Percentiles rank a stretch among this genome's conserved stretches.
Evolutionary conservation across 371 early-diverging fungal genomes (phyloP).

Genomic region (Mucor saturninus): DNA sequence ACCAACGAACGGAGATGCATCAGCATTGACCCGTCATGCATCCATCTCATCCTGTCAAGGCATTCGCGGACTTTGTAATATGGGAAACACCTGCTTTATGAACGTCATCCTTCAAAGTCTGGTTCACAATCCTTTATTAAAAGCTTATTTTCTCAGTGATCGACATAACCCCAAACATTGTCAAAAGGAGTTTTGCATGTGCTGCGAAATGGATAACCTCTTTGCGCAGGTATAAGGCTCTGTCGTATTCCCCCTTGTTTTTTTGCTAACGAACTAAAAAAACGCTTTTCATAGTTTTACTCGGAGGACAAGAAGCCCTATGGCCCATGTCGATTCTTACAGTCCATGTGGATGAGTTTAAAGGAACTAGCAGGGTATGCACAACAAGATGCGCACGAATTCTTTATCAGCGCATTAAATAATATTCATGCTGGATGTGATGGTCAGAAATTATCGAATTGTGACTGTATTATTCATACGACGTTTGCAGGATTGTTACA

Average conservation of each 20-base stretch:
- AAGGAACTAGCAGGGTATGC: slow-evolving; percentile 89
- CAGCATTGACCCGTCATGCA: slow-evolving; percentile 51
- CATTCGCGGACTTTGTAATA: slow-evolving; percentile 88
- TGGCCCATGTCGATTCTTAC: slow-evolving; percentile 84
- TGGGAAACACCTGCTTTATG: slow-evolving; percentile 96
- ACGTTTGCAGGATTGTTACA: slow-evolving; percentile 91
- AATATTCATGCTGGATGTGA: slow-evolving; percentile 77
- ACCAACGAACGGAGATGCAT: slow-evolving; percentile 57
- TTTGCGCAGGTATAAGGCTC: slow-evolving; percentile 64
- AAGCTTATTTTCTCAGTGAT: slow-evolving; percentile 87
- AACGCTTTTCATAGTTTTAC: slow-evolving; percentile 58
- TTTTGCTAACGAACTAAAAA: neutral
- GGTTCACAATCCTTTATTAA: slow-evolving; percentile 88
- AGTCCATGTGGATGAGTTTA: slow-evolving; percentile 87
- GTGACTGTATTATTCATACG: slow-evolving; percentile 88
- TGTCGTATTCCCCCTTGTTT: too few species aligned
- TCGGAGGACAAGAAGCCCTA: slow-evolving; percentile 75
- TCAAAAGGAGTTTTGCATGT: slow-evolving; percentile 77
- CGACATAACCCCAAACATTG: slow-evolving; percentile 78
- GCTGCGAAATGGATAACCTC: slow-evolving; percentile 89
- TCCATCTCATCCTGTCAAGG: slow-evolving; percentile 65
- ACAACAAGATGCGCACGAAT: slow-evolving; percentile 98
- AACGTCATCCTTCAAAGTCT: slow-evolving; percentile 92
- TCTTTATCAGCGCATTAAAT: slow-evolving; percentile 88
- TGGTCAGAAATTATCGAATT: slow-evolving; percentile 48